Evolutionary conservation across 208 protist genomes (phyloP).

Genomic region (Trypanosoma avium): DNA sequence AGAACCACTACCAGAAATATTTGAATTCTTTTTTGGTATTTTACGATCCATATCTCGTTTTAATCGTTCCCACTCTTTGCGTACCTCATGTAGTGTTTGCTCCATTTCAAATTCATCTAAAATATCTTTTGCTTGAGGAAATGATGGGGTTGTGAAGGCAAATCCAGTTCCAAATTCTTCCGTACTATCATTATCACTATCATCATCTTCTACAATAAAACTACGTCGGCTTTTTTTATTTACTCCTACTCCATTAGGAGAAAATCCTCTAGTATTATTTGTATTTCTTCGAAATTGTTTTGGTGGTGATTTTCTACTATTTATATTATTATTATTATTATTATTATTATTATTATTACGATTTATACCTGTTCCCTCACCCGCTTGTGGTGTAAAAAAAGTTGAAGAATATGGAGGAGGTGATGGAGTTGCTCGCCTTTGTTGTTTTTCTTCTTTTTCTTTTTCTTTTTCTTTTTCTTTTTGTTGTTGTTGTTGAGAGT

Average conservation of each 20-base stretch:
- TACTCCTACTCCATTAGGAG: no score
- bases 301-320: no score
- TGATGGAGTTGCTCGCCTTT: background rate
- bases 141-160: background rate
- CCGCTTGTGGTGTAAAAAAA: no score
- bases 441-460: background rate
- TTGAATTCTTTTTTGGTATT: no score
- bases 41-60: conserved; percentile 26
- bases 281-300: no score
- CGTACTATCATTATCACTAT: background rate
- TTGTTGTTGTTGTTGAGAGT: conserved; percentile 20
- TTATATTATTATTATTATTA: background rate
- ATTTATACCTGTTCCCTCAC: background rate
- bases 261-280: no score
- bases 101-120: conserved; percentile 16
- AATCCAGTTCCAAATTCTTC: background rate
- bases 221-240: no score
- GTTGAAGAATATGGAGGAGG: conserved; percentile 9
- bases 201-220: background rate
- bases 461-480: no score
- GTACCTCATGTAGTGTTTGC: conserved; percentile 8
- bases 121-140: conserved; percentile 4
- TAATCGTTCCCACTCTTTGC: conserved; percentile 31
- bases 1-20: no score
- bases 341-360: background rate